These are phyloP conservation scores for Escallonia herrerae DNA, from an alignment of 129 eudicot genomes.

Conservation along the genomic window DNA sequence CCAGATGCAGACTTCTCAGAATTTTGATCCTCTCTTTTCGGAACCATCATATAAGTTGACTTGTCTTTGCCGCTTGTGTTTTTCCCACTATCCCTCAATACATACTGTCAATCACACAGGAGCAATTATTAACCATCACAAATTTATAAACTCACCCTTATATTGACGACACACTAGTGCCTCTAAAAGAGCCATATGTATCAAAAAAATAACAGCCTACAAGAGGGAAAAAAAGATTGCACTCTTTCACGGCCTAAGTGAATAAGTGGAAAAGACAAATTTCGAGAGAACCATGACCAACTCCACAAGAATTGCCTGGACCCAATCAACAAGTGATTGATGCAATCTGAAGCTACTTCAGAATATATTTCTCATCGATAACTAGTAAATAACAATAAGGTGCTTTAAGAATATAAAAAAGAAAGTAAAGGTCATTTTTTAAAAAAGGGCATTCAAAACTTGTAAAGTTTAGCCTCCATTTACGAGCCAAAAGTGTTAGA, in stretches of 20 bases:
- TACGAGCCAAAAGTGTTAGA: too few species aligned
- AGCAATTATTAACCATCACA: not conserved
- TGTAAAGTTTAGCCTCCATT: too few species aligned
- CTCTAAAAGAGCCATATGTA: too few species aligned
- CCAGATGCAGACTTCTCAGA: conserved; percentile 43
- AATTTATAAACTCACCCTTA: not conserved
- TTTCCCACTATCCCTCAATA: conserved; percentile 59
- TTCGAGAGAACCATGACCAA: not conserved
- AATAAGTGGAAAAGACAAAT: not conserved
- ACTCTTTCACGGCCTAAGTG: too few species aligned
- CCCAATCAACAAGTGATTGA: not conserved
- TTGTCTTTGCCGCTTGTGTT: conserved; percentile 58
- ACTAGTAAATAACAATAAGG: too few species aligned
- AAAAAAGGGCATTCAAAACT: too few species aligned
- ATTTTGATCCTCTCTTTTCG: conserved; percentile 46
- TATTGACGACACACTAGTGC: too few species aligned
- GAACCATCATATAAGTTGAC: conserved; percentile 50
- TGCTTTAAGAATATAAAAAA: too few species aligned
- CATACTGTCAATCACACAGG: conserved; percentile 50
- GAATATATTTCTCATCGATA: too few species aligned
- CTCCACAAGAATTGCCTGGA: not conserved
- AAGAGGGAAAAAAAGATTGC: too few species aligned
- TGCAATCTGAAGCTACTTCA: not conserved
- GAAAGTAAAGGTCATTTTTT: too few species aligned
- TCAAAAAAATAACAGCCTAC: too few species aligned